Conservation (phyloP, 2,329 filamentous ascomycete species). For the Fusarium austroafricanum region DNA sequence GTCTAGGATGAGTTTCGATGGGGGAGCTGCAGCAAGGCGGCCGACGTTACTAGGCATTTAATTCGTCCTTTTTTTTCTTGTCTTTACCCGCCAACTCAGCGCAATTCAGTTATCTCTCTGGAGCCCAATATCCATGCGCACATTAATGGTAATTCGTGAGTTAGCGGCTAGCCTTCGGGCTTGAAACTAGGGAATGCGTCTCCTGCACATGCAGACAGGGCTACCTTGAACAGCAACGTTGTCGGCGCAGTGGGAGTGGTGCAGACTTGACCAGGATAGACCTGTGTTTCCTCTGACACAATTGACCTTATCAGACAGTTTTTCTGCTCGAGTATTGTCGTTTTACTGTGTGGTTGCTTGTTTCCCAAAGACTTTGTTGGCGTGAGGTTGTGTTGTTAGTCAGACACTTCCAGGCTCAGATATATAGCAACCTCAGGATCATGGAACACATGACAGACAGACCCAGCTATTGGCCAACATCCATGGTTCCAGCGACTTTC, state of each 20-base stretch:
- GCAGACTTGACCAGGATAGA: not conserved
- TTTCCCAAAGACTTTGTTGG: not conserved
- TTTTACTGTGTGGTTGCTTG: not conserved
- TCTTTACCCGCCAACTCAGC: conserved; percentile 27
- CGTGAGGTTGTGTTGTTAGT: not conserved
- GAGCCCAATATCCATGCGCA: conserved; percentile 7
- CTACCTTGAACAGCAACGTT: conserved; percentile 4
- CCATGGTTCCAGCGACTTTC: not conserved
- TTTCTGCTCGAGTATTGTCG: not conserved
- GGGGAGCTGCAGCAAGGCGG: conserved; percentile 37
- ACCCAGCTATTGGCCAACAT: not conserved
- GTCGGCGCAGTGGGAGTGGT: not conserved
- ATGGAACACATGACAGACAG: not conserved
- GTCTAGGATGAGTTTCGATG: conserved; percentile 17
- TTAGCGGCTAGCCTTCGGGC: not conserved
- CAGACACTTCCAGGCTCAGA: not conserved
- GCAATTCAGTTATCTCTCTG: conserved; percentile 7
- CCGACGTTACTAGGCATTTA: conserved; percentile 31
- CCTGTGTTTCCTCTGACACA: not conserved
- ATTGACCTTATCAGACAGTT: not conserved
- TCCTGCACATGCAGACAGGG: conserved; percentile 13
- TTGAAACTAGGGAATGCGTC: conserved; percentile 9
- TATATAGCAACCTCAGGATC: not conserved
- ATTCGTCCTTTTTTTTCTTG: conserved; percentile 25
- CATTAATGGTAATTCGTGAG: not conserved